phyloP scores from a whole-genome alignment of 2,329 filamentous ascomycete species.

The Neoarthrinium moseri region DNA sequence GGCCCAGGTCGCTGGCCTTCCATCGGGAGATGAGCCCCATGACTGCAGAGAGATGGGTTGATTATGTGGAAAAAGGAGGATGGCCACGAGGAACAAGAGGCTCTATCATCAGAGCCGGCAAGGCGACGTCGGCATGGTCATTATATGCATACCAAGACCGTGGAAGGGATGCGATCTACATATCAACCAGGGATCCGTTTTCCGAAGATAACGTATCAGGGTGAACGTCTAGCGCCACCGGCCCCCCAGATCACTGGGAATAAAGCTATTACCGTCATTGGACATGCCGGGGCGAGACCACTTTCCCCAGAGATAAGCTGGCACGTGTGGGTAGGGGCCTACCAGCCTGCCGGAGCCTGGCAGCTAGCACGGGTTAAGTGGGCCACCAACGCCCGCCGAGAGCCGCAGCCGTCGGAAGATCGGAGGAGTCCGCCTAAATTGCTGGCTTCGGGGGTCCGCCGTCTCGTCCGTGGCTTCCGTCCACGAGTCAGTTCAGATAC shows the following conservation, averaged over 20 bases:
- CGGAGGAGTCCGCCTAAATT: neutral
- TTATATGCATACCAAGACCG: neutral
- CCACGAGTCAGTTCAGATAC: neutral
- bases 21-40: conserved; percentile 13
- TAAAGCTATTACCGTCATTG: neutral
- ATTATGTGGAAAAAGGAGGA: too few relatives aligned
- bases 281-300: neutral
- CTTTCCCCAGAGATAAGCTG: conserved; percentile 7
- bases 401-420: conserved; percentile 8
- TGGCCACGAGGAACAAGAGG: too few relatives aligned
- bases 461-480: neutral
- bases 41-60: neutral
- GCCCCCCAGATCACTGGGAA: neutral
- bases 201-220: conserved; percentile 4
- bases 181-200: neutral
- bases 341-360: neutral
- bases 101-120: too few relatives aligned
- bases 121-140: neutral
- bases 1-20: conserved; percentile 8
- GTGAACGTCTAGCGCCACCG: neutral
- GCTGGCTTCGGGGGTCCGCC: neutral
- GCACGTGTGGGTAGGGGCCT: neutral
- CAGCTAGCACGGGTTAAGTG: neutral
- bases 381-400: neutral
- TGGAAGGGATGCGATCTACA: neutral